These are phyloP conservation scores for Acanthamoeba castellanii DNA, from an alignment of 208 protist species.

Conservation along the genomic window DNA sequence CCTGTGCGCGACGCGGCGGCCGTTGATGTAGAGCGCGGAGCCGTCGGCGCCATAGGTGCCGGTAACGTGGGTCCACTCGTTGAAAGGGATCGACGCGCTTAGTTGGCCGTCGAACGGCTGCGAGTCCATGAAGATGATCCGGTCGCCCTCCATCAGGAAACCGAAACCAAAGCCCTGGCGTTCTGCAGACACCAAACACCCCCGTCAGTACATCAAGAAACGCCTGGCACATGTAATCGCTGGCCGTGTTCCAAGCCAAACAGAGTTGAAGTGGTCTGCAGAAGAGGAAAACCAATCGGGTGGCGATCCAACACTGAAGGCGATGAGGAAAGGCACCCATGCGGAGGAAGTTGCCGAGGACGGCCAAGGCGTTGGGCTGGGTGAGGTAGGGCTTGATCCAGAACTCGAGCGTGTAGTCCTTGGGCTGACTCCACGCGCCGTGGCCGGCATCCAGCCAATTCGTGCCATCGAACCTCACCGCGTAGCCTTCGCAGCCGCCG, in stretches of 20 bases:
- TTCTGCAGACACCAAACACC: background rate
- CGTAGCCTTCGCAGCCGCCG: background rate
- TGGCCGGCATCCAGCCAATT: background rate
- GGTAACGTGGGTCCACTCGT: background rate
- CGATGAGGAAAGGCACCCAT: background rate
- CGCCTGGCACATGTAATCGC: background rate
- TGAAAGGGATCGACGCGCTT: background rate
- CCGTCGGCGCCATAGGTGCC: conserved; percentile 6
- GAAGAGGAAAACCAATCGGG: background rate
- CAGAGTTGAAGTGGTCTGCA: background rate
- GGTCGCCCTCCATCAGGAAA: background rate
- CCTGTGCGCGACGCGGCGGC: background rate
- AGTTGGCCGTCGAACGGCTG: background rate
- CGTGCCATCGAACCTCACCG: background rate
- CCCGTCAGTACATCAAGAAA: background rate
- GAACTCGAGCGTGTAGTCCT: background rate
- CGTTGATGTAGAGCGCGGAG: conserved; percentile 16
- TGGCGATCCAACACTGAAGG: background rate
- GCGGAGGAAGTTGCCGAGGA: background rate
- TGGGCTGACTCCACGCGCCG: background rate
- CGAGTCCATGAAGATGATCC: background rate
- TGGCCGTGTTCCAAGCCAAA: background rate
- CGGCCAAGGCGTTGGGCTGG: background rate
- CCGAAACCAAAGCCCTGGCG: conserved; percentile 9
- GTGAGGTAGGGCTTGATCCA: conserved; percentile 8